These are phyloP conservation scores for Moniliophthora roreri DNA, from an alignment of 1,284 basidiomycete species.

Conservation along the genomic window DNA sequence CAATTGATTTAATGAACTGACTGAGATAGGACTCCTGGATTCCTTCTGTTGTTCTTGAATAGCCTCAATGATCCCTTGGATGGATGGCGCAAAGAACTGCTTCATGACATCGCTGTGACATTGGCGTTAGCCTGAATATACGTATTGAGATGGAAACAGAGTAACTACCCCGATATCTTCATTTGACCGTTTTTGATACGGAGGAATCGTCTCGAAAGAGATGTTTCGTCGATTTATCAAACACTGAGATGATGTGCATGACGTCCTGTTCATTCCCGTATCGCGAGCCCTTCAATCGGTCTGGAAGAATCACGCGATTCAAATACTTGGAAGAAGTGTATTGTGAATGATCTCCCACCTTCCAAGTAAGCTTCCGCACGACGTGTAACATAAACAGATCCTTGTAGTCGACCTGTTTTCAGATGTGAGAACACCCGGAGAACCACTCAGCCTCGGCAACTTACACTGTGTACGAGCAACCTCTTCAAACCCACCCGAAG, in stretches of 20 bases:
- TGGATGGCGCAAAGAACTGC: conserved; percentile 39
- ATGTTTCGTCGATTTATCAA: conserved; percentile 41
- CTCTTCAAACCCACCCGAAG: conserved; percentile 26
- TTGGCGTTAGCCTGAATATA: no score
- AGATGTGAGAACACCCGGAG: not conserved
- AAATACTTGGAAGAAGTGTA: not conserved
- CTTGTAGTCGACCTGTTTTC: conserved; percentile 29
- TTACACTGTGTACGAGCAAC: conserved; percentile 32
- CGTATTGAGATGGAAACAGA: not conserved
- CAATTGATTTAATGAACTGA: no score
- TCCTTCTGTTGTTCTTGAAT: conserved; percentile 29
- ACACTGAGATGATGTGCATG: conserved; percentile 33
- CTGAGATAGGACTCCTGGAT: conserved; percentile 22
- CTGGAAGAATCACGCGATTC: conserved; percentile 20
- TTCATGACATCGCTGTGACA: conserved; percentile 31
- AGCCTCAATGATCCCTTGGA: conserved; percentile 30
- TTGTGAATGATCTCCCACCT: not conserved
- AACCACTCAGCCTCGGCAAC: not conserved
- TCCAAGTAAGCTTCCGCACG: conserved; percentile 28
- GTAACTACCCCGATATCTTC: conserved; percentile 34
- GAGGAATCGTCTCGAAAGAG: conserved; percentile 36
- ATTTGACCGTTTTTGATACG: conserved; percentile 41
- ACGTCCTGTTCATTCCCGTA: conserved; percentile 31
- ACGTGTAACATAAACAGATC: conserved; percentile 33
- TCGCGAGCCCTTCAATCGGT: conserved; percentile 30